Evolutionary conservation across 2,329 filamentous ascomycete species (phyloP).

Genomic region (Colletotrichum lini): DNA sequence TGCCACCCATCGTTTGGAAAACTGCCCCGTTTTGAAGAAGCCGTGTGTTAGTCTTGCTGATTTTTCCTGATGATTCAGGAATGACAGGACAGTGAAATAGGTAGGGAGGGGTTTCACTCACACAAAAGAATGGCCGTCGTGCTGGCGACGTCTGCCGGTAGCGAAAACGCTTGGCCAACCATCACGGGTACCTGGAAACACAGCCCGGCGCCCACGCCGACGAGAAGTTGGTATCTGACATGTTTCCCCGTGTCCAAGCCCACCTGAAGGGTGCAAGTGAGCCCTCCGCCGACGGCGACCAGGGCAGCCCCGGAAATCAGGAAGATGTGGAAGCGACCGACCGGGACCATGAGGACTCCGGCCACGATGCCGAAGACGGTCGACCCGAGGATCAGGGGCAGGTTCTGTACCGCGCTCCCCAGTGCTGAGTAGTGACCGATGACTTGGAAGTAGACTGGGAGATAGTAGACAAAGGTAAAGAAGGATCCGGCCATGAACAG

Average conservation of each 20-base stretch:
- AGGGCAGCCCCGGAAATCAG: conserved; percentile 48
- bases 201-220: conserved; percentile 56
- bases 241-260: conserved; percentile 51
- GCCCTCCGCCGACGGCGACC: conserved; percentile 52
- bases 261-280: conserved; percentile 54
- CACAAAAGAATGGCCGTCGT: conserved; percentile 55
- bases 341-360: conserved; percentile 3
- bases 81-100: too few species aligned
- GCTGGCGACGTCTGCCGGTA: conserved; percentile 46
- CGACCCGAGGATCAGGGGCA: conserved; percentile 5
- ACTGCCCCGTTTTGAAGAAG: conserved; percentile 44
- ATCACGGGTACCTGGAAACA: conserved; percentile 60
- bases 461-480: conserved; percentile 68
- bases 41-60: conserved; percentile 2
- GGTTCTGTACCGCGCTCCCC: not conserved
- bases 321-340: not conserved
- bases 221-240: conserved; percentile 63
- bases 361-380: conserved; percentile 4
- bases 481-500: conserved; percentile 68
- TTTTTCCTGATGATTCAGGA: too few species aligned
- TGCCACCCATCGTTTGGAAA: conserved; percentile 60
- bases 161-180: conserved; percentile 52
- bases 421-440: not conserved
- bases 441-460: conserved; percentile 45
- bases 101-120: not conserved